Base-by-base conservation (phyloP, 2,329 filamentous ascomycete species). In the Cladophialophora exuberans region DNA sequence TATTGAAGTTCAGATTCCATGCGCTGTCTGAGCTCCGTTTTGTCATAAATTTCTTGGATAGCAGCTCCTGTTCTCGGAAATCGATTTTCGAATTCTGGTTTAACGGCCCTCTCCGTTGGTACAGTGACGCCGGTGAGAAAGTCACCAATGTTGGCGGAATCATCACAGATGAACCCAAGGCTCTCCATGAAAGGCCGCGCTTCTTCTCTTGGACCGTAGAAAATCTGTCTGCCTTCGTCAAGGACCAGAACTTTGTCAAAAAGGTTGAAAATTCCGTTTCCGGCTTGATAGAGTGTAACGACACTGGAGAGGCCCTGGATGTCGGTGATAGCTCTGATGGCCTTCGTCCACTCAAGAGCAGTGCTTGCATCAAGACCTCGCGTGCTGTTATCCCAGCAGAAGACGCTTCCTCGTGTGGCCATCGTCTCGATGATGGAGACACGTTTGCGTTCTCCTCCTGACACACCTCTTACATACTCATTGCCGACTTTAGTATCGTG, bases 221-320 rank as follows among this genome's bases (percentile, higher is more conserved):
- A 89, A 41, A 87, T 77, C 62, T 88, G 69, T 57, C 83, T 82
- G 42, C 86, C 86, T 54, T 83, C 79, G 42, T 88, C 84, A 3
- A 89, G 76, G 6, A 89, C 79, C 0, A 88, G 74, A 0, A 88
- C 84, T 65, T 88, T 89, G 66, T 89, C 85, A 65, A 89, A 88
- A 0, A 85, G 76, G 22, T 86, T 74, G 66, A 87, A 88, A 55
- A 89, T 88, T 20, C 80, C 83, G 52, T 89, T 86, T 4, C 84
- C 83, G 2, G 86, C 86, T 65, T 89, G 86, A 66, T 89, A 89
- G 0, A 88, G 73, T 0, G 84, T 86, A 10, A 86, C 82, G 42
- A 87, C 82, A 0, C 83, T 80, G 0, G 83, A 73, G 3, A 86
- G 71, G 0, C 83, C 82, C 3, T 83, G 71, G 1, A 84, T 77